A percentile compares a stretch with the other conserved stretches of the same genome.
These are phyloP conservation scores for Aspergillus wentii DNA, from an alignment of 495 filamentous ascomycete species.

Conservation along the genomic window DNA sequence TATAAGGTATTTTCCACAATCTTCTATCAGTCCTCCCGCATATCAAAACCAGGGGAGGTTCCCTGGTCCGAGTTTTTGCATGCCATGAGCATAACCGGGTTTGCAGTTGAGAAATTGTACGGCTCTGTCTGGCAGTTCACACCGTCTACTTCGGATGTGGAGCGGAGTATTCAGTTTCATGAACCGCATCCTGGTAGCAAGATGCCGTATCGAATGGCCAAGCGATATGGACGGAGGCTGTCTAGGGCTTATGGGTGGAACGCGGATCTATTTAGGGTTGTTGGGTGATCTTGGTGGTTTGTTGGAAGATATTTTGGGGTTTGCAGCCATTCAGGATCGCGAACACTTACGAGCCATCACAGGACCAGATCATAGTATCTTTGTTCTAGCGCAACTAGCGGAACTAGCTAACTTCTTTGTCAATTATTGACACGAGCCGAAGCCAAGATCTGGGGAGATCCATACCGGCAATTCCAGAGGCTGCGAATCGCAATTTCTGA, in stretches of 20 bases:
- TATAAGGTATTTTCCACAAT: constrained; percentile 41
- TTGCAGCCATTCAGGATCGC: no score
- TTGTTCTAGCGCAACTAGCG: no score
- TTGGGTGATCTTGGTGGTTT: neutral
- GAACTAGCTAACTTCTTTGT: no score
- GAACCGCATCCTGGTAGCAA: constrained; percentile 48
- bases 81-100: constrained; percentile 44
- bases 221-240: constrained; percentile 37
- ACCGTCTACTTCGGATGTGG: constrained; percentile 26
- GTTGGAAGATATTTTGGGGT: no score
- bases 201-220: constrained; percentile 33
- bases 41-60: constrained; percentile 33
- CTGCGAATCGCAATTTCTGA: no score
- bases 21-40: constrained; percentile 28
- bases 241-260: constrained; percentile 42
- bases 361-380: no score
- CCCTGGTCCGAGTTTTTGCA: constrained; percentile 47
- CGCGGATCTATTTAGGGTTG: constrained; percentile 20
- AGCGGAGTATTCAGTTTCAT: constrained; percentile 48
- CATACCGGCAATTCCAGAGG: no score
- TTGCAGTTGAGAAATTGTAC: constrained; percentile 43
- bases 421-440: no score
- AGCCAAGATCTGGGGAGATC: no score
- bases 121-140: constrained; percentile 50
- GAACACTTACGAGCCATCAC: no score